Evolutionary conservation across 345 rosid genomes (phyloP).

Genomic region (Hevea brasiliensis): DNA sequence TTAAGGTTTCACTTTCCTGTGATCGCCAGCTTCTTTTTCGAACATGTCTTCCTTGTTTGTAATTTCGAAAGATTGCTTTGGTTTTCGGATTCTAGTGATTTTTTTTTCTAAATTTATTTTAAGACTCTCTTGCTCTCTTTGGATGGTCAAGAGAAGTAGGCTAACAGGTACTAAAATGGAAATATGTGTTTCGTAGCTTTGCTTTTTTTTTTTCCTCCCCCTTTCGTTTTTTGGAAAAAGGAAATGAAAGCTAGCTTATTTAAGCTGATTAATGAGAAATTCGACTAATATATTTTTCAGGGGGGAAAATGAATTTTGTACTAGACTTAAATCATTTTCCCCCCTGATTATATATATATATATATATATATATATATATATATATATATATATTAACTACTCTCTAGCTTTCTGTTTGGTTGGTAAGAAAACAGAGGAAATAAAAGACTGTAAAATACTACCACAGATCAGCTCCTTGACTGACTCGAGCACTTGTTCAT

Average conservation of each 20-base stretch:
- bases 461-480: neutral
- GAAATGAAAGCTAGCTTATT: neutral
- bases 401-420: neutral
- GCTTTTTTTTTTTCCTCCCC: neutral
- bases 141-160: neutral
- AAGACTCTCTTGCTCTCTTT: neutral
- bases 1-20: conserved; percentile 43
- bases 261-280: neutral
- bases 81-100: neutral
- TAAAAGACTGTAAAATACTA: neutral
- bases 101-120: neutral
- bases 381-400: neutral
- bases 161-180: neutral
- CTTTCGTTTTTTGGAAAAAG: neutral
- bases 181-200: neutral
- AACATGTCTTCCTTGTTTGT: neutral
- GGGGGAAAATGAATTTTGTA: no score
- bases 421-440: conserved; percentile 8
- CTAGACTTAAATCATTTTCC: no score
- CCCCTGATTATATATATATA: neutral
- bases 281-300: neutral
- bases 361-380: neutral
- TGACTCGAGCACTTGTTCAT: neutral
- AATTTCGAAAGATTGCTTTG: neutral
- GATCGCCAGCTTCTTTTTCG: neutral